Conservation (phyloP, 331 rosid genomes). For the Acacia pycnantha region DNA sequence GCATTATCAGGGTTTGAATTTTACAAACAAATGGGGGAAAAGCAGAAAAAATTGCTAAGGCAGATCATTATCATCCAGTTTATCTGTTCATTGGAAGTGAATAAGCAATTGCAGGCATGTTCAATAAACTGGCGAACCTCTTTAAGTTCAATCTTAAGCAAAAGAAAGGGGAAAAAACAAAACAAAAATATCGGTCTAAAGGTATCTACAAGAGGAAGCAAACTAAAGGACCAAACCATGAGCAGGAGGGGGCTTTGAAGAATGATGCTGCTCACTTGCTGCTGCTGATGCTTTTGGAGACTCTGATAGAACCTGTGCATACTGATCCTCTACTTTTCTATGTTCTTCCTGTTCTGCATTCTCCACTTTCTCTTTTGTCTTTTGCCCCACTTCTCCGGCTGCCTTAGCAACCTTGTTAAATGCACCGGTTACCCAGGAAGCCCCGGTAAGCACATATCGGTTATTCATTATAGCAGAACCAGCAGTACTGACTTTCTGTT, state of each 20-base stretch:
- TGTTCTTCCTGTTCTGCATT: constrained; percentile 66
- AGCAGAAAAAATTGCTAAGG: background rate
- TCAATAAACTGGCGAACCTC: constrained; percentile 28
- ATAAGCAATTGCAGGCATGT: constrained; percentile 33
- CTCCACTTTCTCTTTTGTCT: constrained; percentile 79
- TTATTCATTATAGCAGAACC: constrained; percentile 96
- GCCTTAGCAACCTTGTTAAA: constrained; percentile 85
- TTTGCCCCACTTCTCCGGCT: constrained; percentile 91
- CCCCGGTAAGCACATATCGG: constrained; percentile 68
- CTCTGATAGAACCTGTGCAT: constrained; percentile 69
- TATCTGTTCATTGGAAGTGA: constrained; percentile 29
- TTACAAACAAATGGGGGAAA: background rate
- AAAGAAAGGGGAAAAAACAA: background rate
- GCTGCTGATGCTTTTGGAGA: constrained; percentile 76
- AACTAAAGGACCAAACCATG: constrained; percentile 84
- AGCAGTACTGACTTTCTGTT: constrained; percentile 76
- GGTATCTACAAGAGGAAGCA: constrained; percentile 37
- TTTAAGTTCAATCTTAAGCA: constrained; percentile 41
- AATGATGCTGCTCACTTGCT: constrained; percentile 50
- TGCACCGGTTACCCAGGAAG: constrained; percentile 88
- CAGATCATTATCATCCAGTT: constrained; percentile 30
- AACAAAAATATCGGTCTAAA: background rate
- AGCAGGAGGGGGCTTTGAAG: constrained; percentile 80
- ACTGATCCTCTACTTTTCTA: constrained; percentile 60
- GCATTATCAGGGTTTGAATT: background rate